Base-by-base conservation (phyloP, 805 yeast species). In the Candida odintsovae region DNA sequence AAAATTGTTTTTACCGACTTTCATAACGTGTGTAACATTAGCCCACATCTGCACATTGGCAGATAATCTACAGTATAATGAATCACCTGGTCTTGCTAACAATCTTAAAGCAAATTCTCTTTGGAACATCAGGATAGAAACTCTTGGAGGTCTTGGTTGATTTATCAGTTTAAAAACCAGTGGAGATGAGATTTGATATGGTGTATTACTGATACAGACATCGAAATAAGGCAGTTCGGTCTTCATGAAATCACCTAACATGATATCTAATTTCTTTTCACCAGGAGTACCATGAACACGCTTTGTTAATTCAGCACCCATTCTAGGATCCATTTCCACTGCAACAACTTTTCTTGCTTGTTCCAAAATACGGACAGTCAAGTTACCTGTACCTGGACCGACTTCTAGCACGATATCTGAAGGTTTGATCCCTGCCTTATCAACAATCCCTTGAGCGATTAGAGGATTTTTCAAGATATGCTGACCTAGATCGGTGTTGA, bases 41-140 rank as follows among this genome's bases (percentile, higher is more conserved):
- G 97, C 97, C 97, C 98, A 94, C 98, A 94, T 92, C 63, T 94
- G 99, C 1, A 94, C 98, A 62, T 94, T 94, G 26, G 96, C 98
- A 28, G 96, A 85, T 45, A 94, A 74, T 60, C 99, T 78, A 67
- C 97, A 90, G 70, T 92, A 94, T 36, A 94, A 72, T 1, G 88
- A 67, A 57, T 94, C 98, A n/a, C 99, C 99, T 0, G 99, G 98
- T 56, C 95, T 79, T 1, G 99, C 99, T 44, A 94, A 73, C 46
- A 94, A 71, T 59, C 97, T 83, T 68, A 94, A 66, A 2, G 99
- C 99, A 62, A 94, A 94, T 64, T 94, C 99, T 63, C 98, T 77
- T 71, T 94, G 99, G 67, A 94, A 94, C 99, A 94, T 94, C 50
- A 94, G 83, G 47, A 94, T 86, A 6, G 96, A 86, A 16, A 89